Percentiles rank a stretch among this genome's conserved stretches.
phyloP scores from a whole-genome alignment of 495 filamentous ascomycete species.

The Patellaria atrata region DNA sequence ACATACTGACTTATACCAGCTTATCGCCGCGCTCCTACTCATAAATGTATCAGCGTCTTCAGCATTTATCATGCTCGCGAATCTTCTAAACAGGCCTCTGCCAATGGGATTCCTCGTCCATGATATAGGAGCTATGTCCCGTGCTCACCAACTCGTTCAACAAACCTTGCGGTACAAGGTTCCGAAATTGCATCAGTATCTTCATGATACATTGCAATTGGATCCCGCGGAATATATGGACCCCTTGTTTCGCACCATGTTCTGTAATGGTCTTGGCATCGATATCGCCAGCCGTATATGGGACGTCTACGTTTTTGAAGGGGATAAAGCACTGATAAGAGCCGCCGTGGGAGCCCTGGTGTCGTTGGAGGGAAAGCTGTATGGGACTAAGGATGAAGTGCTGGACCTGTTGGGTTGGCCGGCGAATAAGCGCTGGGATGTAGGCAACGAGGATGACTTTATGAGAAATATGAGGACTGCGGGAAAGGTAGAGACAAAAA shows the following conservation, averaged over 20 bases:
- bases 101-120: conserved; percentile 75
- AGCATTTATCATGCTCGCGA: conserved; percentile 74
- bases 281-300: conserved; percentile 69
- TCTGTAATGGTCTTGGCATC: conserved; percentile 44
- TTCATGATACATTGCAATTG: conserved; percentile 33
- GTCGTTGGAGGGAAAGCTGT: conserved; percentile 45
- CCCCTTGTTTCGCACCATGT: conserved; percentile 43
- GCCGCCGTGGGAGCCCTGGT: conserved; percentile 60
- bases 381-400: conserved; percentile 40
- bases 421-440: conserved; percentile 32
- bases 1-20: conserved; percentile 31
- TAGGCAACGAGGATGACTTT: conserved; percentile 52
- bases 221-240: conserved; percentile 41
- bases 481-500: too few species aligned
- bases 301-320: conserved; percentile 93
- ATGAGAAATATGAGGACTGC: conserved; percentile 53
- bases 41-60: conserved; percentile 60
- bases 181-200: conserved; percentile 43
- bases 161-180: conserved; percentile 56
- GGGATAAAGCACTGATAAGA: conserved; percentile 66
- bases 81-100: conserved; percentile 75
- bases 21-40: conserved; percentile 73
- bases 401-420: conserved; percentile 39
- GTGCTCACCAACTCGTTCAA: conserved; percentile 57
- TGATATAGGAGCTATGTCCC: conserved; percentile 55